These are phyloP conservation scores for Vaccinium corymbosum DNA, from an alignment of 148 eudicot genomes.

Conservation along the genomic window DNA sequence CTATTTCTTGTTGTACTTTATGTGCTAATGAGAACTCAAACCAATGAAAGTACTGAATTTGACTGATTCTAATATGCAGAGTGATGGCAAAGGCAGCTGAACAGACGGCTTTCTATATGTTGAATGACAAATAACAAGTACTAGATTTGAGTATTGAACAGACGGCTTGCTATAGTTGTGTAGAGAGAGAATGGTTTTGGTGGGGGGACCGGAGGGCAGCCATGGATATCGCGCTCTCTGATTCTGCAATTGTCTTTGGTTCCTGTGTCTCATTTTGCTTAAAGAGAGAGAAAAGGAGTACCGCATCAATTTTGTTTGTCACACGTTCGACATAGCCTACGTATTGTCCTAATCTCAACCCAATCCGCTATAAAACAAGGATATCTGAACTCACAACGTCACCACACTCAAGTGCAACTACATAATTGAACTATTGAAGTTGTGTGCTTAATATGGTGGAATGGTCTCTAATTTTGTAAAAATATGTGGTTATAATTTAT, in stretches of 20 bases:
- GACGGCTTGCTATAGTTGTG: no score
- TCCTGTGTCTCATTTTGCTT: background rate
- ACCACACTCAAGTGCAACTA: background rate
- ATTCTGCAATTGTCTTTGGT: background rate
- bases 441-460: background rate
- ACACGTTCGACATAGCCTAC: background rate
- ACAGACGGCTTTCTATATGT: background rate
- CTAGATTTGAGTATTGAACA: background rate
- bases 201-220: background rate
- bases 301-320: background rate
- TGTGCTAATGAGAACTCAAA: background rate
- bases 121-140: background rate
- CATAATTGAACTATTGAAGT: background rate
- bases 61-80: background rate
- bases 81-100: background rate
- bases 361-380: background rate
- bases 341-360: background rate
- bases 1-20: no score
- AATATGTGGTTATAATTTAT: background rate
- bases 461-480: background rate
- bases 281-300: no score
- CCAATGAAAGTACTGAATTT: background rate
- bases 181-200: background rate
- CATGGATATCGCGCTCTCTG: background rate
- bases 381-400: background rate